These are phyloP conservation scores for Fusarium sp. DNA, from an alignment of 2,329 filamentous ascomycete genomes.

Conservation along the genomic window DNA sequence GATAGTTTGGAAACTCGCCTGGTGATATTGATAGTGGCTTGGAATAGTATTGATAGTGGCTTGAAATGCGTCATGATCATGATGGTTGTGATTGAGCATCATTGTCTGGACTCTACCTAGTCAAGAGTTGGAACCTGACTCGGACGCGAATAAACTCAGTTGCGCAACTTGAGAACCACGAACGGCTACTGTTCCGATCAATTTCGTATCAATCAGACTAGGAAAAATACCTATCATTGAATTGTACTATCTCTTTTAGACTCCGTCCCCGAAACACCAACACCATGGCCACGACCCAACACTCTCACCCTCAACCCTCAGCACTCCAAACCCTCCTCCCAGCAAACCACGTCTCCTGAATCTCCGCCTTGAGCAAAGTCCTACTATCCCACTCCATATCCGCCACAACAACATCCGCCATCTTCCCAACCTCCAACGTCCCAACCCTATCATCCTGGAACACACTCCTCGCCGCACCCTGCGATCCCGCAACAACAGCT, in stretches of 20 bases:
- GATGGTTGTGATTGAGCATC: not conserved
- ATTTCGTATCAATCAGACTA: accelerated
- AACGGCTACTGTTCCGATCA: not conserved
- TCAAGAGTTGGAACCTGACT: not conserved
- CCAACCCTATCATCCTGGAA: conserved; percentile 65
- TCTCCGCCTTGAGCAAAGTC: conserved; percentile 60
- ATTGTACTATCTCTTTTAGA: conserved; percentile 16
- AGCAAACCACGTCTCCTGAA: conserved; percentile 67
- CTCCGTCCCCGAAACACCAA: conserved; percentile 10
- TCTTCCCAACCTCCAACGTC: conserved; percentile 63
- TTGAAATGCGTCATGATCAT: conserved; percentile 12
- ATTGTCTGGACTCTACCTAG: not conserved
- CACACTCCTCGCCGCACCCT: conserved; percentile 66
- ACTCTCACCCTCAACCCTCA: not conserved
- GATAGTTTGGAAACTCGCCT: not conserved
- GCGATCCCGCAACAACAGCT: conserved; percentile 64
- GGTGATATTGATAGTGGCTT: conserved; percentile 9
- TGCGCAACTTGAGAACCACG: not conserved
- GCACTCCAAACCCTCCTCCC: conserved; percentile 58
- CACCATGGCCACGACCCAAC: conserved; percentile 16
- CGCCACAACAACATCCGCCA: conserved; percentile 66
- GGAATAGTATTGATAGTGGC: not conserved
- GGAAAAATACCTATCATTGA: not conserved
- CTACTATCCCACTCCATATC: conserved; percentile 64
- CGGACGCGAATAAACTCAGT: not conserved